A percentile compares a stretch with the other conserved stretches of the same genome.
These are phyloP conservation scores for Chlamydomonas reinhardtii DNA, from an alignment of 163 green algal species.

Conservation along the genomic window DNA sequence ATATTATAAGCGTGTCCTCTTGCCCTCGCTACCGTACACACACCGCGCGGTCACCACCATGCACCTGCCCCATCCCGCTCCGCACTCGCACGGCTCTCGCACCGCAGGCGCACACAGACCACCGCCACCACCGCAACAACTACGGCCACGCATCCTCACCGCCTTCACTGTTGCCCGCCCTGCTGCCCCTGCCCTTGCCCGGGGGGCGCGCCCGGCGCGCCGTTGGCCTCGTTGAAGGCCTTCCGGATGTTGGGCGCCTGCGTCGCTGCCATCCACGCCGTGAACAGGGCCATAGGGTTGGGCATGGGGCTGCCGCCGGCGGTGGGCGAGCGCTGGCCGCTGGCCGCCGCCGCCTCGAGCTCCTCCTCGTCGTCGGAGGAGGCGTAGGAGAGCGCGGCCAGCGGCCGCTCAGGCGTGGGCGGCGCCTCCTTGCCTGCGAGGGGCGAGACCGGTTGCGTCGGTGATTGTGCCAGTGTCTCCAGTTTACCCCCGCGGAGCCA, in stretches of 20 bases:
- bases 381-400: conserved; percentile 2
- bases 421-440: conserved; percentile 55
- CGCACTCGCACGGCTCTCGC: too few relatives aligned
- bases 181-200: background rate
- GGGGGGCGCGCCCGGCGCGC: background rate
- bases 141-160: too few relatives aligned
- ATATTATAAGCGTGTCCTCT: too few relatives aligned
- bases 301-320: conserved; percentile 4
- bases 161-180: background rate
- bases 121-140: too few relatives aligned
- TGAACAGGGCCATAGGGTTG: conserved; percentile 65
- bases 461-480: too few relatives aligned
- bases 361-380: conserved; percentile 14
- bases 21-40: too few relatives aligned
- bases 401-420: conserved; percentile 44
- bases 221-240: background rate
- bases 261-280: conserved; percentile 66
- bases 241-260: conserved; percentile 54
- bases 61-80: too few relatives aligned
- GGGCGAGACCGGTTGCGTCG: too few relatives aligned
- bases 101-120: too few relatives aligned
- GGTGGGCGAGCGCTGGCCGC: background rate
- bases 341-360: background rate
- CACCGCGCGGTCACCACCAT: too few relatives aligned
- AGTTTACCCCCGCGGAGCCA: too few relatives aligned